A percentile compares a stretch with the other conserved stretches of the same genome.
Conservation (phyloP, 371 early-diverging fungal species). For the Mortierella sp. region DNA sequence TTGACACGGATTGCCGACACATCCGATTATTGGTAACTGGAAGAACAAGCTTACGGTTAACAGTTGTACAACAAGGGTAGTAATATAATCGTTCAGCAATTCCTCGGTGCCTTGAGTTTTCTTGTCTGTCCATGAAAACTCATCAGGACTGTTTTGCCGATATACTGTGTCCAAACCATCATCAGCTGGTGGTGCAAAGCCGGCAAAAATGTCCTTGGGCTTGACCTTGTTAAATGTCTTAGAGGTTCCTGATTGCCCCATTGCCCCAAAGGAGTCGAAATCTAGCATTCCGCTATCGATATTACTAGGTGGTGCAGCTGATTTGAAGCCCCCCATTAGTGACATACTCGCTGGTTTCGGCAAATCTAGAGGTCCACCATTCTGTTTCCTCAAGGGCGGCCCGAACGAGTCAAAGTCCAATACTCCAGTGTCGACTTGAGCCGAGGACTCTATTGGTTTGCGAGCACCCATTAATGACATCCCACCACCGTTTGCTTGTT, state of each 20-base stretch:
- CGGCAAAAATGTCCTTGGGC: constrained; percentile 34
- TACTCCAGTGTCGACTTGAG: constrained; percentile 28
- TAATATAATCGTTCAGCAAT: constrained; percentile 51
- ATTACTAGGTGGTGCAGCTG: constrained; percentile 10
- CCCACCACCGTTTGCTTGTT: constrained; percentile 15
- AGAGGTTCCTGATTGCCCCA: constrained; percentile 8
- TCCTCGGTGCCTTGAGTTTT: constrained; percentile 43
- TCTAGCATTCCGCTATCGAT: constrained; percentile 46
- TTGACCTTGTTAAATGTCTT: neutral
- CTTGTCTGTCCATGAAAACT: constrained; percentile 5
- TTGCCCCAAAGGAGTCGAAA: constrained; percentile 38
- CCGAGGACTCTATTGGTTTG: constrained; percentile 8
- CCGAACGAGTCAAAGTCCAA: constrained; percentile 43
- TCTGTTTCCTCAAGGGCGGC: constrained; percentile 11
- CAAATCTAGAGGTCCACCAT: neutral
- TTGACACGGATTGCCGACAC: neutral
- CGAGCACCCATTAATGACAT: constrained; percentile 40
- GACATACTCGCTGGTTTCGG: constrained; percentile 31
- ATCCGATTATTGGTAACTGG: neutral
- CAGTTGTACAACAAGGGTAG: constrained; percentile 51
- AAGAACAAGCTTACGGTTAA: constrained; percentile 31
- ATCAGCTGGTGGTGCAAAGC: constrained; percentile 34
- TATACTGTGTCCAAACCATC: constrained; percentile 9
- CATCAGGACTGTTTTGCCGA: constrained; percentile 1
- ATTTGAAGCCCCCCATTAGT: constrained; percentile 38